A percentile compares a stretch with the other conserved stretches of the same genome.
These are phyloP conservation scores for Pseudopyrenochaeta lycopersici DNA, from an alignment of 2,329 filamentous ascomycete species.

Conservation along the genomic window DNA sequence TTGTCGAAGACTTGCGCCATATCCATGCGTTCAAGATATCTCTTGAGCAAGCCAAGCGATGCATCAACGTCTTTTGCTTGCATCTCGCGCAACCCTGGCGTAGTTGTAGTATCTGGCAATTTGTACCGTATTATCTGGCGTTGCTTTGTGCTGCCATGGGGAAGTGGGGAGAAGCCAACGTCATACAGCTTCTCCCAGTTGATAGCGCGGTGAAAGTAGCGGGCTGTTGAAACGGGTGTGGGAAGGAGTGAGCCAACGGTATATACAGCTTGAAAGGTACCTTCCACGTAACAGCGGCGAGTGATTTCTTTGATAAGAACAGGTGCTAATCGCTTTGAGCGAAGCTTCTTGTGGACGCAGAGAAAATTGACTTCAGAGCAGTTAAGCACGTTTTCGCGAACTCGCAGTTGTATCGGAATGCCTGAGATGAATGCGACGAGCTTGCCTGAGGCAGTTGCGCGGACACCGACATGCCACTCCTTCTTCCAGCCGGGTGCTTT, in stretches of 20 bases:
- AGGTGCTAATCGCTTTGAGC: constrained; percentile 88
- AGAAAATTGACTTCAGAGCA: constrained; percentile 98
- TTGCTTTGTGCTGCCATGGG: constrained; percentile 80
- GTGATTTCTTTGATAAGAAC: constrained; percentile 98
- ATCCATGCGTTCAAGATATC: constrained; percentile 82
- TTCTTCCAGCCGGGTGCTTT: constrained; percentile 94
- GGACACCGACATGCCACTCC: constrained; percentile 94
- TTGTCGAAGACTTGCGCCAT: constrained; percentile 82
- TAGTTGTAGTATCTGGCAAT: constrained; percentile 77
- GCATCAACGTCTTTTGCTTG: constrained; percentile 78
- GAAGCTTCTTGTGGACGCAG: constrained; percentile 97
- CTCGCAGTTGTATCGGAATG: constrained; percentile 82
- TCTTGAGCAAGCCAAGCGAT: constrained; percentile 76
- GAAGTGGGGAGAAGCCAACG: constrained; percentile 90
- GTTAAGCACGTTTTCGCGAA: constrained; percentile 77
- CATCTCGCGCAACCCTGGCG: constrained; percentile 81
- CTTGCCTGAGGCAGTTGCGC: constrained; percentile 81
- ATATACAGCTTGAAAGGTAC: constrained; percentile 94
- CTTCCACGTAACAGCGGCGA: constrained; percentile 84
- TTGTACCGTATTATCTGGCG: constrained; percentile 88
- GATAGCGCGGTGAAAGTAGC: constrained; percentile 93
- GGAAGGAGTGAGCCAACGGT: constrained; percentile 92
- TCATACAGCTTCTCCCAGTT: constrained; percentile 98
- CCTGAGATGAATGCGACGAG: constrained; percentile 96
- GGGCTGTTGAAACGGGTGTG: constrained; percentile 88